Conservation (phyloP, 73 alveolate genomes). For the Durusdinium trenchii region DNA sequence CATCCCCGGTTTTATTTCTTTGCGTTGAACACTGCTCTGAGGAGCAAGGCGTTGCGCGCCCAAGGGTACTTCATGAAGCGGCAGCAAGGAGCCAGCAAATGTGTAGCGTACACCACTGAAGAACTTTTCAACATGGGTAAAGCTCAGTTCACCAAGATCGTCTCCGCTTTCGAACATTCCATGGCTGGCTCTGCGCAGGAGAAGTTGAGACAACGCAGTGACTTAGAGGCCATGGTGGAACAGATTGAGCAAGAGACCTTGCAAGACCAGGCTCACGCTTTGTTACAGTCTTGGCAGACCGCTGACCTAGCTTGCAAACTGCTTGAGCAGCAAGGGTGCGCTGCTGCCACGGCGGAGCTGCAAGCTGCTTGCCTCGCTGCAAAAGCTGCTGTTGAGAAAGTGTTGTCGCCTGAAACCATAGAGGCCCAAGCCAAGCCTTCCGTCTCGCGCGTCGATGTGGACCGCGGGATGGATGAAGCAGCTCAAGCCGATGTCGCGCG, state of each 20-base stretch:
- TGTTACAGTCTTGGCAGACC: neutral
- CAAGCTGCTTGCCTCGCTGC: neutral
- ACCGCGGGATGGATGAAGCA: neutral
- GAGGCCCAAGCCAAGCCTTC: neutral
- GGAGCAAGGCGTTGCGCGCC: slow-evolving; percentile 6
- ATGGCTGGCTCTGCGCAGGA: neutral
- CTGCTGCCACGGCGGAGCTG: neutral
- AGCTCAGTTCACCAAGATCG: neutral
- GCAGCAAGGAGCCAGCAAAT: neutral
- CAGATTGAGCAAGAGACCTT: slow-evolving; percentile 10
- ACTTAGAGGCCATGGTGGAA: neutral
- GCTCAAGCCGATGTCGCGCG: neutral
- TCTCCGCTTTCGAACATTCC: neutral
- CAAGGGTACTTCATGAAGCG: neutral
- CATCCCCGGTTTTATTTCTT: slow-evolving; percentile 1
- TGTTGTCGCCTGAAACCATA: neutral
- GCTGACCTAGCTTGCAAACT: neutral
- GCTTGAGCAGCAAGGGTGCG: neutral
- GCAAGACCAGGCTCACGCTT: neutral
- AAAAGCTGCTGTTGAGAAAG: neutral
- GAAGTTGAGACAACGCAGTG: neutral
- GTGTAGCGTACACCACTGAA: neutral
- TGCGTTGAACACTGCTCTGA: neutral
- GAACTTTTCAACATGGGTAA: neutral
- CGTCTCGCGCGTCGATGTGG: neutral